phyloP scores from a whole-genome alignment of 345 rosid genomes.

The Trapa incisa region DNA sequence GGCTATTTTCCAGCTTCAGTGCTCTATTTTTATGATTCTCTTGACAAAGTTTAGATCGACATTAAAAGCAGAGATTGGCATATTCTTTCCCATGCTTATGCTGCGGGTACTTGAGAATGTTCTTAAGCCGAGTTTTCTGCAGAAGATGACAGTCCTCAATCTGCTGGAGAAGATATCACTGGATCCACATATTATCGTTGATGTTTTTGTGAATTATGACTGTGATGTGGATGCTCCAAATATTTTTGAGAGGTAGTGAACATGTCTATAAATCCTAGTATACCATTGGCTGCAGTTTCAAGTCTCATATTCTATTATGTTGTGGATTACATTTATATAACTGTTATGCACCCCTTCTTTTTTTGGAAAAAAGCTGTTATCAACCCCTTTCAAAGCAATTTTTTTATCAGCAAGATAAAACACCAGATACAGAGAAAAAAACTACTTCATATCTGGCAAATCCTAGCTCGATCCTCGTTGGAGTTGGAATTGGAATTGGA shows the following conservation, averaged over 20 bases:
- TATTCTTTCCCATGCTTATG: conserved; percentile 91
- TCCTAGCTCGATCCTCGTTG: no score
- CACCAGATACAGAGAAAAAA: no score
- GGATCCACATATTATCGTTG: conserved; percentile 71
- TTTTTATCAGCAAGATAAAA: no score
- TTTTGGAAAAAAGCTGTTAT: no score
- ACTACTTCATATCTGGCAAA: no score
- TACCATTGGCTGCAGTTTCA: neutral
- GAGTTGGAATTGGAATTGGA: no score
- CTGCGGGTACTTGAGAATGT: conserved; percentile 93
- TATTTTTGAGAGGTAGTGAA: conserved; percentile 79
- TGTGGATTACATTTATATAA: neutral
- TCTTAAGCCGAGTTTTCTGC: conserved; percentile 91
- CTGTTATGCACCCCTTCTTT: no score
- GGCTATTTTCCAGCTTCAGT: conserved; percentile 94
- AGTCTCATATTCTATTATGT: neutral
- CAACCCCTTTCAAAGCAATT: no score
- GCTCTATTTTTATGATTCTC: conserved; percentile 69
- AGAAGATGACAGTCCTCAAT: conserved; percentile 89
- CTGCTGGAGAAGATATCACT: conserved; percentile 66
- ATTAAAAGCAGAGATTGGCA: conserved; percentile 80
- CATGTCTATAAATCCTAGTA: neutral
- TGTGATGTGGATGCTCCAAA: conserved; percentile 93
- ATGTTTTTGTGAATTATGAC: conserved; percentile 89
- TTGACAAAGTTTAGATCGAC: conserved; percentile 73